Evolutionary conservation across 1,284 basidiomycete genomes (phyloP), one percentile per base, ranked within the genome.

Genomic region (Moesziomyces antarcticus): DNA sequence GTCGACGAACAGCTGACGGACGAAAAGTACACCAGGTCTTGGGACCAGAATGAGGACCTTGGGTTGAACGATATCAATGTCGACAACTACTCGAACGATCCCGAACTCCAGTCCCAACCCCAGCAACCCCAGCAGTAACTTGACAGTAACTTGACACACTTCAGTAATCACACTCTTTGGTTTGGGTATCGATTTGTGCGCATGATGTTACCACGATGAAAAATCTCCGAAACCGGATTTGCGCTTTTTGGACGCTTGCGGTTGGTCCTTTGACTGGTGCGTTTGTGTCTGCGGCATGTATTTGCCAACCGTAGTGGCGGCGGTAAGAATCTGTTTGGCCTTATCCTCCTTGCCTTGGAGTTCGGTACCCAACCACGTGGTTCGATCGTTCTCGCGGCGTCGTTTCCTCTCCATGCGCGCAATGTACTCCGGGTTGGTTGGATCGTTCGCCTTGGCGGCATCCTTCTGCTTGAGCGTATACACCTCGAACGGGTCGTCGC

Each of bases 41-140:
- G 89, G 86, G 90, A 94, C 58, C 94, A 99, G 87, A 95, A 99
- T 82, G 96, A 99, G 84, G 93, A 95, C 56, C 87, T 99, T 11
- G 97, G 97, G 0, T 84, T 99, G 81, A 98, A 97, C 83, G 97
- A 99, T 84, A 99, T 99, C 86, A 92, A 93, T 73, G 90, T 97
- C 7, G 80, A 82, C 25, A 61, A 72, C 41, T 82, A 82, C 59
- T 16, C 13, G 3, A 37, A 11, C 35, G 35, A 37, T 14, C 35
- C 35, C 5, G 35, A 37, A 37, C 35, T 37, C 35, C 35, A 37
- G 16, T 16, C 35, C 25, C 52, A 63, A 30, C 40, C 62, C 43
- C 56, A 69, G 6, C 49, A 45, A 14, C 33, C 25, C 44, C 45
- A 33, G 40, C 24, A 46, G 9, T 8, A 35, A 10, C n/a, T n/a